A percentile compares a stretch with the other conserved stretches of the same genome.
Evolutionary conservation across 768 basidiomycete genomes (phyloP).

Genomic region (Lepiota subincarnata): DNA sequence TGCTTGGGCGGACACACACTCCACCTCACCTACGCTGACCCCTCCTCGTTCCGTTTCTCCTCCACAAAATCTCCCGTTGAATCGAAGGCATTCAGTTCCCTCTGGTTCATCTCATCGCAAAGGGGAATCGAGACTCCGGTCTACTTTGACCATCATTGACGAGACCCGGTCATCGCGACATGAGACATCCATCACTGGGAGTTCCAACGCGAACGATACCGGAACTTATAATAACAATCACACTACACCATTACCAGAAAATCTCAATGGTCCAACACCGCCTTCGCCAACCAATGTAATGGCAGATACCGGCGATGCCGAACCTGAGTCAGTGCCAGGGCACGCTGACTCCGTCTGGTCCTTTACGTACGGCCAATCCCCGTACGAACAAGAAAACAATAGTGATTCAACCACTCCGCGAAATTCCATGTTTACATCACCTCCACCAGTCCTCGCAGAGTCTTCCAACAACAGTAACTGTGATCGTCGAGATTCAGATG

Average conservation of each 20-base stretch:
- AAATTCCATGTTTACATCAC: slow-evolving; percentile 23
- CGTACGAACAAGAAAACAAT: slow-evolving; percentile 21
- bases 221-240: background rate
- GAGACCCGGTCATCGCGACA: slow-evolving; percentile 32
- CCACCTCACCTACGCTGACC: slow-evolving; percentile 36
- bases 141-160: slow-evolving; percentile 68
- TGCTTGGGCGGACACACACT: slow-evolving; percentile 50
- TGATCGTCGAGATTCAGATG: slow-evolving; percentile 22
- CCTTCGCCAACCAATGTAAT: slow-evolving; percentile 24
- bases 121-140: slow-evolving; percentile 65
- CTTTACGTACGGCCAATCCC: slow-evolving; percentile 35
- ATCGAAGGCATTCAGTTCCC: slow-evolving; percentile 52
- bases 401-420: slow-evolving; percentile 22
- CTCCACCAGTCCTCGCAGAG: slow-evolving; percentile 25
- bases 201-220: background rate
- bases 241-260: slow-evolving; percentile 18
- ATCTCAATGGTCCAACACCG: slow-evolving; percentile 19
- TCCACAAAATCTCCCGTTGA: slow-evolving; percentile 20
- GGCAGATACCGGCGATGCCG: slow-evolving; percentile 16
- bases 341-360: slow-evolving; percentile 28
- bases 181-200: background rate
- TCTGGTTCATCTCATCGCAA: slow-evolving; percentile 40
- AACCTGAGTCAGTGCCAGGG: background rate
- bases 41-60: slow-evolving; percentile 50
- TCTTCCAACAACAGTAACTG: slow-evolving; percentile 15